Conservation (phyloP, 495 filamentous ascomycete species). For the Xylaria sp. region DNA sequence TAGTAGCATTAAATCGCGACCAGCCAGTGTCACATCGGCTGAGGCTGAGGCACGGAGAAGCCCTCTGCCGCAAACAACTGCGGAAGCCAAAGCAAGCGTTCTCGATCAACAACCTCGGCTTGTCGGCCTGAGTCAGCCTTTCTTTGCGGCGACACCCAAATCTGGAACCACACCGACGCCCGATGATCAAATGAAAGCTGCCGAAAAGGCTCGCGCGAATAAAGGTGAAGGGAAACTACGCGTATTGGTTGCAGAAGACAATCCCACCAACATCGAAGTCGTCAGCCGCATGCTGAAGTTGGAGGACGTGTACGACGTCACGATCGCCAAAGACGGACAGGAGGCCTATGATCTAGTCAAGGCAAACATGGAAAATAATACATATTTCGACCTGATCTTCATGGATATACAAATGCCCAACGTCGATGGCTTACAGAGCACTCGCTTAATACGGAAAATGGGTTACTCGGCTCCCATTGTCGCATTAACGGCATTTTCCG, state of each 20-base stretch:
- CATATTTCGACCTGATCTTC: constrained; percentile 83
- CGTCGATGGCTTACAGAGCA: constrained; percentile 86
- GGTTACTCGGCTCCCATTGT: constrained; percentile 91
- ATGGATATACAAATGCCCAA: constrained; percentile 98
- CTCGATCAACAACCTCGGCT: constrained; percentile 72
- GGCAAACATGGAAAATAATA: constrained; percentile 73
- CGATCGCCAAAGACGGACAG: constrained; percentile 84
- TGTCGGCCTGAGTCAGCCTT: constrained; percentile 84
- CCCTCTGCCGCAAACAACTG: constrained; percentile 40
- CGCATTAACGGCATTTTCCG: constrained; percentile 86
- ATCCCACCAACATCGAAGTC: constrained; percentile 93
- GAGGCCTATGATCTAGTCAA: constrained; percentile 89
- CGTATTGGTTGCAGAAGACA: constrained; percentile 94
- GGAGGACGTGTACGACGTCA: constrained; percentile 70
- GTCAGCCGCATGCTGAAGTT: constrained; percentile 67
- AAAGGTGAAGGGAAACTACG: constrained; percentile 70
- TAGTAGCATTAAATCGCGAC: constrained; percentile 67
- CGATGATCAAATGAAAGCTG: constrained; percentile 50
- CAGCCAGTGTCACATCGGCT: constrained; percentile 75
- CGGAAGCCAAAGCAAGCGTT: constrained; percentile 42
- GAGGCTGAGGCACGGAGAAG: constrained; percentile 64
- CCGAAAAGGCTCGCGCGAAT: constrained; percentile 58
- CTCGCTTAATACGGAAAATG: constrained; percentile 83
- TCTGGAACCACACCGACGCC: constrained; percentile 35
- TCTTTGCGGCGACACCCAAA: constrained; percentile 71